These are phyloP conservation scores for Acanthamoeba healyi DNA, from an alignment of 208 protist genomes.

Conservation along the genomic window DNA sequence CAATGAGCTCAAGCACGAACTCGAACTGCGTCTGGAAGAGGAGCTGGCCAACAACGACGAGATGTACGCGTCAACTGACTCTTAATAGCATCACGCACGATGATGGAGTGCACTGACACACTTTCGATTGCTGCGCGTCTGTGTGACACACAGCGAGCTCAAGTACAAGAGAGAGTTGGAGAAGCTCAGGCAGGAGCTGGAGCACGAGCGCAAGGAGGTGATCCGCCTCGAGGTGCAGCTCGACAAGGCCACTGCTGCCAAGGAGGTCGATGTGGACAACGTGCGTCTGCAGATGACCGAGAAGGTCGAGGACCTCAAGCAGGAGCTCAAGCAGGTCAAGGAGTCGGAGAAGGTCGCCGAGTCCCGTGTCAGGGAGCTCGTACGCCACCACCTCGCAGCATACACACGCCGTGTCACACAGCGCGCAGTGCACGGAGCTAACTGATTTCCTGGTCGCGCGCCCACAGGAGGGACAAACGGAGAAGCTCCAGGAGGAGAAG, in stretches of 20 bases:
- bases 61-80: neutral
- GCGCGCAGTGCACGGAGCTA: neutral
- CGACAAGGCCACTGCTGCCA: neutral
- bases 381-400: neutral
- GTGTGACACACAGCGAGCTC: neutral
- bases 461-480: constrained; percentile 28
- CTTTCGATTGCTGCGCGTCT: neutral
- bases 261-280: constrained; percentile 39
- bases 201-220: constrained; percentile 36
- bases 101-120: no score
- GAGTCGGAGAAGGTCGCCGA: constrained; percentile 54
- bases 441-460: neutral
- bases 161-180: constrained; percentile 20
- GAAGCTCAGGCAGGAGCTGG: constrained; percentile 63
- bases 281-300: constrained; percentile 27
- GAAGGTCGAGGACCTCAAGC: constrained; percentile 42
- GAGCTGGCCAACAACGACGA: constrained; percentile 47
- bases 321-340: constrained; percentile 33
- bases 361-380: constrained; percentile 20
- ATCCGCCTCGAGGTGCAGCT: constrained; percentile 69
- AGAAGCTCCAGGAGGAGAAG: constrained; percentile 52
- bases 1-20: constrained; percentile 45
- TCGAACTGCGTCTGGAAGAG: constrained; percentile 67
- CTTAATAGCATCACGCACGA: no score
- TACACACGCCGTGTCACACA: neutral